Evolutionary conservation across 176 grass and related monocot genomes (phyloP).

Genomic region (Typha latifolia): DNA sequence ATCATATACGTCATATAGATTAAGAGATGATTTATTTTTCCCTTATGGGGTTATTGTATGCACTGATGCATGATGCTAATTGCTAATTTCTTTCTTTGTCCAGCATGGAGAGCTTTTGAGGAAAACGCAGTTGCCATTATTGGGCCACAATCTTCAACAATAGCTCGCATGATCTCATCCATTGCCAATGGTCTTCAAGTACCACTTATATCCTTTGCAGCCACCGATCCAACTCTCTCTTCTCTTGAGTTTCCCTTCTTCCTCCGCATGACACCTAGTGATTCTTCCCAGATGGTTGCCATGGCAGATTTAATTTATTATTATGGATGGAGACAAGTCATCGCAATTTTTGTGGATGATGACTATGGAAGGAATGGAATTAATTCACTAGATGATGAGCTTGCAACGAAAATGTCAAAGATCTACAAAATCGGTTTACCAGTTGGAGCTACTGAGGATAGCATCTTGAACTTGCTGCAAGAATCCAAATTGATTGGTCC

Average conservation of each 20-base stretch:
- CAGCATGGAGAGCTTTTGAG: constrained; percentile 63
- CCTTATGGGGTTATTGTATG: not conserved
- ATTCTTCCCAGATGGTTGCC: constrained; percentile 68
- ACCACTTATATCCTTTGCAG: constrained; percentile 69
- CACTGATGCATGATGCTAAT: not conserved
- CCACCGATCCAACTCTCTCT: constrained; percentile 74
- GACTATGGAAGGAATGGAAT: constrained; percentile 68
- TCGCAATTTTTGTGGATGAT: constrained; percentile 55
- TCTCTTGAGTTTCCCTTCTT: constrained; percentile 67
- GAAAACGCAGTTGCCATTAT: constrained; percentile 50
- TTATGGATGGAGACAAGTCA: constrained; percentile 59
- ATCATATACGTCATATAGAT: no score
- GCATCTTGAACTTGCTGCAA: constrained; percentile 18
- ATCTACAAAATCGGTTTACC: constrained; percentile 23
- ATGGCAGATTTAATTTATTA: constrained; percentile 40
- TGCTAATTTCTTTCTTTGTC: not conserved
- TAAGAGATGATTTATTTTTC: no score
- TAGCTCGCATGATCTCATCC: constrained; percentile 62
- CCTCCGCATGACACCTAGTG: constrained; percentile 39
- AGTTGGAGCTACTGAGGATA: not conserved
- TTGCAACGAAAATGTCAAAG: constrained; percentile 19
- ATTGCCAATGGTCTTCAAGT: constrained; percentile 56
- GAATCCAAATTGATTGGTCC: constrained; percentile 11
- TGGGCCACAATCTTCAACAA: constrained; percentile 68
- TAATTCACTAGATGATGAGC: constrained; percentile 44